These are phyloP conservation scores for Daedaleopsis nitida DNA, from an alignment of 768 basidiomycete genomes.

Conservation along the genomic window DNA sequence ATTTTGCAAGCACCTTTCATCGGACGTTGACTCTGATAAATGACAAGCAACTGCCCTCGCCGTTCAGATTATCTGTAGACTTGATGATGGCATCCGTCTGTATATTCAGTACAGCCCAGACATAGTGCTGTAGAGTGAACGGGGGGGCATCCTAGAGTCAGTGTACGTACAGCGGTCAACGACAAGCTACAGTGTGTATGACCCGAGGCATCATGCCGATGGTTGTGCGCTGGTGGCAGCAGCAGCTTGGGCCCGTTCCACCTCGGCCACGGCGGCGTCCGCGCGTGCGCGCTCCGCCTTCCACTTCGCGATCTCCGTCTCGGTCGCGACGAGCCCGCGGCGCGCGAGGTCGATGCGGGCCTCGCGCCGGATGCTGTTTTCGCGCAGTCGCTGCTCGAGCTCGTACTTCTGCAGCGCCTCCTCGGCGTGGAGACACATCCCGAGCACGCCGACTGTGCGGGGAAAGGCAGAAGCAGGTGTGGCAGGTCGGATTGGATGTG, in stretches of 20 bases:
- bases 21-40: not conserved
- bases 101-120: slow-evolving; percentile 1
- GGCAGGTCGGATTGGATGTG: too few relatives aligned
- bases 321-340: slow-evolving; percentile 76
- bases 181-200: not conserved
- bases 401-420: slow-evolving; percentile 74
- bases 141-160: not conserved
- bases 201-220: not conserved
- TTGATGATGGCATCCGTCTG: slow-evolving; percentile 6
- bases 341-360: slow-evolving; percentile 76
- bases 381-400: slow-evolving; percentile 60
- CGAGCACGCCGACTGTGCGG: slow-evolving; percentile 54
- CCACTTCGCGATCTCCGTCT: slow-evolving; percentile 85
- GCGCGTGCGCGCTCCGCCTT: slow-evolving; percentile 42
- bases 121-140: not conserved
- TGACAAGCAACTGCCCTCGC: not conserved
- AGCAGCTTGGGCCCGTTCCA: not conserved
- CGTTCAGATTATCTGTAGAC: slow-evolving; percentile 1
- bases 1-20: not conserved
- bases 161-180: too few relatives aligned
- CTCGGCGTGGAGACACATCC: slow-evolving; percentile 77
- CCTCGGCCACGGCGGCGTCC: not conserved
- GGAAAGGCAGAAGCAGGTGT: too few relatives aligned
- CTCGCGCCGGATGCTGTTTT: slow-evolving; percentile 69
- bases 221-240: slow-evolving; percentile 1